Percentiles rank a stretch among this genome's conserved stretches.
phyloP scores from a whole-genome alignment of 768 basidiomycete species.

The Mycena filopes region DNA sequence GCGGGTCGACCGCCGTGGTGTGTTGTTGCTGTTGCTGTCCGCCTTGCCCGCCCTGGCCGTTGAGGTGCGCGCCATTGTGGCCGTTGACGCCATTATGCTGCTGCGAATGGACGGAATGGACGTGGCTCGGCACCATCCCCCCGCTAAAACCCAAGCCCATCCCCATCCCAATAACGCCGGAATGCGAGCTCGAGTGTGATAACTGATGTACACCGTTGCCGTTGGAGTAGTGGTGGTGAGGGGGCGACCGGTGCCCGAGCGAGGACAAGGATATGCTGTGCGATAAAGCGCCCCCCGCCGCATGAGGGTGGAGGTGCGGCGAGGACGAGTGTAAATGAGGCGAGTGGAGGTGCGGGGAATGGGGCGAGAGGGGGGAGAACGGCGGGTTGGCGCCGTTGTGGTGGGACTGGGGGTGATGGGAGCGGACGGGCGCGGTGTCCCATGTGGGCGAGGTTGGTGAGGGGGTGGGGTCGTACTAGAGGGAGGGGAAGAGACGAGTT shows the following conservation, averaged over 20 bases:
- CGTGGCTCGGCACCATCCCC: too few relatives aligned
- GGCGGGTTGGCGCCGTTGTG: too few relatives aligned
- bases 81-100: neutral
- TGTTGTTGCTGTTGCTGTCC: neutral
- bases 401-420: too few relatives aligned
- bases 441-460: slow-evolving; percentile 24
- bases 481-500: neutral
- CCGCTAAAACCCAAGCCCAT: too few relatives aligned
- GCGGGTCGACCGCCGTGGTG: slow-evolving; percentile 23
- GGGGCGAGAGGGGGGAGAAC: too few relatives aligned
- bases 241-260: too few relatives aligned
- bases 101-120: neutral
- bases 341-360: neutral
- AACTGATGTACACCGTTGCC: too few relatives aligned
- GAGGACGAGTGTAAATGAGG: too few relatives aligned
- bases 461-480: slow-evolving; percentile 21
- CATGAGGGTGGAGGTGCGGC: too few relatives aligned
- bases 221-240: too few relatives aligned
- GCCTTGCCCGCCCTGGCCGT: neutral
- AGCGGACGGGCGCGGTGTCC: slow-evolving; percentile 9
- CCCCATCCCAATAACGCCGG: too few relatives aligned
- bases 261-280: neutral
- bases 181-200: too few relatives aligned
- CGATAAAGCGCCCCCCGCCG: neutral
- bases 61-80: neutral